Conservation (phyloP, 805 yeast genomes). For the Saccharomycopsis lassenensis region DNA sequence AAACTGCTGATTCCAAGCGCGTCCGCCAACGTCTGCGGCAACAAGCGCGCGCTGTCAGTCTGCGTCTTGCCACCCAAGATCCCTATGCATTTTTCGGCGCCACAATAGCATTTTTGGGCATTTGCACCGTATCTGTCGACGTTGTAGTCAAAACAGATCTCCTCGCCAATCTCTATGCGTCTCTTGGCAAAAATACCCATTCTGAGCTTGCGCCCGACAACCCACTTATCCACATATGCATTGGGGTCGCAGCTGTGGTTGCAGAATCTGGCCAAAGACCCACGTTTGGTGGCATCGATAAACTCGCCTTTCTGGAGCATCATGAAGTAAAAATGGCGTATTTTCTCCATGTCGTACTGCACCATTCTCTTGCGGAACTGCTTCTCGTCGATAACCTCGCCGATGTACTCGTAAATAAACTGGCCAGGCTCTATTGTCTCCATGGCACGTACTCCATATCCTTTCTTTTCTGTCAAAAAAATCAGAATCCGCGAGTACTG, state of each 20-base stretch:
- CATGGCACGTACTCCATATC: slow-evolving; percentile 79
- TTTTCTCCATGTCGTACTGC: slow-evolving; percentile 55
- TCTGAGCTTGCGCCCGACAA: slow-evolving; percentile 71
- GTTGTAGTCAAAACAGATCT: slow-evolving; percentile 71
- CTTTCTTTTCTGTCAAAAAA: slow-evolving; percentile 75
- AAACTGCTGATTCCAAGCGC: slow-evolving; percentile 69
- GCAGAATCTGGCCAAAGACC: slow-evolving; percentile 82
- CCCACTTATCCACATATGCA: slow-evolving; percentile 95
- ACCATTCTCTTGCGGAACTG: slow-evolving; percentile 67
- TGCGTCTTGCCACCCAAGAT: slow-evolving; percentile 95
- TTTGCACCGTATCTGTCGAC: slow-evolving; percentile 95
- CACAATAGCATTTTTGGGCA: slow-evolving; percentile 91
- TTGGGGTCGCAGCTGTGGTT: slow-evolving; percentile 95
- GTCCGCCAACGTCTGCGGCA: slow-evolving; percentile 76
- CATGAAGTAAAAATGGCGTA: slow-evolving; percentile 88
- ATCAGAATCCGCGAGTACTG: slow-evolving; percentile 71
- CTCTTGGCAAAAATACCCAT: slow-evolving; percentile 94
- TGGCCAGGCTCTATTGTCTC: slow-evolving; percentile 43
- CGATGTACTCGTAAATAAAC: slow-evolving; percentile 88
- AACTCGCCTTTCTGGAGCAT: slow-evolving; percentile 88
- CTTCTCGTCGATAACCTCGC: slow-evolving; percentile 81
- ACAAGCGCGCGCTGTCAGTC: slow-evolving; percentile 75
- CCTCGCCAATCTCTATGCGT: slow-evolving; percentile 37
- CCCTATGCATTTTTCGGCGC: slow-evolving; percentile 84
- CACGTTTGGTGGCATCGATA: slow-evolving; percentile 87